Base-by-base conservation (phyloP, 2,329 filamentous ascomycete genomes). In the Trichoderma atroviride region DNA sequence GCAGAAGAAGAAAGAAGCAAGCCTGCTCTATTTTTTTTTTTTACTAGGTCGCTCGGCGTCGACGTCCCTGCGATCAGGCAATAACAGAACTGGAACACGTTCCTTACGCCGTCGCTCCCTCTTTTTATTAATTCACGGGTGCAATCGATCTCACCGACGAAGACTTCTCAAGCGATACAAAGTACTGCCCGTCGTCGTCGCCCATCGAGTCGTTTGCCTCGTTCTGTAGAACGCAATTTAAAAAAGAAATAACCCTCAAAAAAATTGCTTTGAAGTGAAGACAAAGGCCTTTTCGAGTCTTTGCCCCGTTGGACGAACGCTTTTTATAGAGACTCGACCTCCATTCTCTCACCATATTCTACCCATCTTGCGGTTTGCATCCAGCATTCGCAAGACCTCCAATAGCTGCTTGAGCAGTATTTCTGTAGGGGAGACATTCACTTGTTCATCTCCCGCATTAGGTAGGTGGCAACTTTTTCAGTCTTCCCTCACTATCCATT, bases 361-460 rank as follows among this genome's bases (percentile, higher is more conserved):
- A 67, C 64, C 55, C 64, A 57, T 58, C 57, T 70, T 68, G 69
- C 27, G 62, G 64, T 37, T 71, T 72, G 73, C 73, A 71, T 71
- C 56, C 73, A 70, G 70, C 73, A 55, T 66, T 67, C 69, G 72
- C 70, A 72, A 74, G 68, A 73, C 68, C 68, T 69, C 60, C 59
- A 70, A 43, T 56, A 68, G 58, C 67, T 64, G 73, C 71, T 73
- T 76, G 78, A 78, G 78, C 81, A 81, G 77, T 76, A 77, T 76
- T 47, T 75, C 73, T 82, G 81, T 83, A 84, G 93, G 93, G 92
- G 94, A 97, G 91, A 94, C 94, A 97, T 97, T 97, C 82, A 91
- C 81, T 97, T 97, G 94, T 97, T 93, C 85, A 92, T 97, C 94
- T 97, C 93, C 92, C 88, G 83, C 87, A 87, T 81, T 87, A 84